phyloP scores from a whole-genome alignment of 2,329 filamentous ascomycete species.

The Alternaria sp. region DNA sequence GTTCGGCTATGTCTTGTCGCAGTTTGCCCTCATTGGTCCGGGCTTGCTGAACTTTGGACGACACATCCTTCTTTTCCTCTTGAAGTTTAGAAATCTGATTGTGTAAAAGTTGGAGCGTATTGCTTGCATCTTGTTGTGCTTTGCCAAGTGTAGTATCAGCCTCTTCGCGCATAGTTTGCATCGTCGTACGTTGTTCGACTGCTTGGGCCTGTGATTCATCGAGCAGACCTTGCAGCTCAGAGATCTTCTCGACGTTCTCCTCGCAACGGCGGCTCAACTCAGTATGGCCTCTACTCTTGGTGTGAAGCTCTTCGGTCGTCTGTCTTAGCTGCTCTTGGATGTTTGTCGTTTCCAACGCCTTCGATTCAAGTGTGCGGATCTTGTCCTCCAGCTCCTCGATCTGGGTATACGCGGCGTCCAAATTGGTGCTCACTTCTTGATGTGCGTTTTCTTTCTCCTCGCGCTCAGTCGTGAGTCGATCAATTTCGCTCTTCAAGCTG shows the following conservation, averaged over 20 bases:
- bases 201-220: constrained; percentile 15
- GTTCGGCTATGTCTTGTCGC: constrained; percentile 13
- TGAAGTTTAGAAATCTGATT: constrained; percentile 7
- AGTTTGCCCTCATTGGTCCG: constrained; percentile 16
- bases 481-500: constrained; percentile 18
- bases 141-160: constrained; percentile 3
- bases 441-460: constrained; percentile 18
- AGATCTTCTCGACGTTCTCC: not conserved
- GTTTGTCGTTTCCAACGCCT: constrained; percentile 9
- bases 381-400: constrained; percentile 14
- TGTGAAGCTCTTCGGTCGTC: constrained; percentile 5
- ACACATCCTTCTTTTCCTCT: constrained; percentile 19
- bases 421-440: constrained; percentile 5
- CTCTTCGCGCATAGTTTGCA: constrained; percentile 21
- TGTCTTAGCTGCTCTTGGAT: constrained; percentile 17
- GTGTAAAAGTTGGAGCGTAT: constrained; percentile 8
- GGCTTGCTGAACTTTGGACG: constrained; percentile 11
- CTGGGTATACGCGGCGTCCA: constrained; percentile 7
- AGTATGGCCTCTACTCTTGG: constrained; percentile 6
- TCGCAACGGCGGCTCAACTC: constrained; percentile 4
- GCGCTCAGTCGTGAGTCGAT: constrained; percentile 17
- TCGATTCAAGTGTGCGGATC: not conserved
- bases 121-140: constrained; percentile 8
- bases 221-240: constrained; percentile 9
- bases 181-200: constrained; percentile 9